Evolutionary conservation across 2,329 filamentous ascomycete species (phyloP), one percentile per base, ranked within the genome.

Genomic region (Penicillium sp.): DNA sequence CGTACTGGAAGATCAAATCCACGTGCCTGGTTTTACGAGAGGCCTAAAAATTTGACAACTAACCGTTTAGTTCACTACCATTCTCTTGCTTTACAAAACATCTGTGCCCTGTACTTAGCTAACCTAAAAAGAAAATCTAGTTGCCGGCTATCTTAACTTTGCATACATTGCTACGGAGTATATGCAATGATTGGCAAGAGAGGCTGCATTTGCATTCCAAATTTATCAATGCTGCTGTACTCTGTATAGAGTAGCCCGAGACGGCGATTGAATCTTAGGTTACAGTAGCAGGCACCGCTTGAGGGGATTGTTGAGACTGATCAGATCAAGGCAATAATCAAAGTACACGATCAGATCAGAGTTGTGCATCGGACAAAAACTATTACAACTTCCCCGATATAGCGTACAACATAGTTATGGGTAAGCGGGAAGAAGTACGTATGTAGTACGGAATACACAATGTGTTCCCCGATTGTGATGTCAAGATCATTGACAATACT

Each of bases 371-470:
- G n/a, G n/a, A n/a, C n/a, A n/a, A n/a, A n/a, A n/a, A 26, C 50
- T 32, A 26, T 53, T 53, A 29, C 38, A 38, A 27, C 39, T 36
- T 51, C 46, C 51, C 46, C 27, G 46, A 53, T 53, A 42, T 44
- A 53, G 51, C 34, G 51, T 4, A 36, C 23, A 23, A 23, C 23
- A 23, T 23, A 23, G 23, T 3, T 23, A 23, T 23, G 23, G 23
- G 23, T 23, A 23, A 5, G 23, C 3, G 3, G 23, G 23, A 23
- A 23, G 8, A 13, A 14, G 32, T 47, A 35, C 23, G 36, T 35
- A 18, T 13, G 30, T n/a, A 43, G 43, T 47, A 9, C 10, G 32
- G 11, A 14, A 14, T 34, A 10, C 10, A 14, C 4, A 6, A 34
- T 34, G 7, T 30, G 7, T 34, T 13, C 32, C 32, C 32, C 13